Conservation (phyloP, 495 filamentous ascomycete species). For the Lophium mytilinum region DNA sequence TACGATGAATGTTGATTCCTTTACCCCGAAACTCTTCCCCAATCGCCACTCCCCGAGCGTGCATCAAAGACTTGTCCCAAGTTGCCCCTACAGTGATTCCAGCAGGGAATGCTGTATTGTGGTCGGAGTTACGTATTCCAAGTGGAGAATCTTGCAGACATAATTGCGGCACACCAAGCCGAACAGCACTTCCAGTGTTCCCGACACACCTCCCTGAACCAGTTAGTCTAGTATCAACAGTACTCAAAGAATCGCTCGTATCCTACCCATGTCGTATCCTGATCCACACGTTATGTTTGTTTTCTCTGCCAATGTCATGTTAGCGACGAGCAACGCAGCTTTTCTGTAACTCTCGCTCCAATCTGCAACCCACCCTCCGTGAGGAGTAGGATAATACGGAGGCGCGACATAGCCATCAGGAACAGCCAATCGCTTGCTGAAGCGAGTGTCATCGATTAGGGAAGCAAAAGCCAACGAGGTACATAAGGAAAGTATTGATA, state of each 20-base stretch:
- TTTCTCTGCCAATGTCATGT: conserved; percentile 26
- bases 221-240: background rate
- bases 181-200: conserved; percentile 5
- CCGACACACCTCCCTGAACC: conserved; percentile 8
- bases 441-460: background rate
- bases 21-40: conserved; percentile 73
- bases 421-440: conserved; percentile 10
- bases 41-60: conserved; percentile 69
- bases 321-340: conserved; percentile 18
- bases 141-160: conserved; percentile 24
- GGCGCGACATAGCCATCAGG: conserved; percentile 23
- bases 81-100: conserved; percentile 78
- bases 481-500: background rate
- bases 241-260: conserved; percentile 3
- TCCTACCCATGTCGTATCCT: conserved; percentile 20
- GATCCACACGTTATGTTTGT: conserved; percentile 21
- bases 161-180: conserved; percentile 2
- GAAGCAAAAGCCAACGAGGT: conserved; percentile 3
- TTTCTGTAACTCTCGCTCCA: conserved; percentile 27
- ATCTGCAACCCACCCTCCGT: conserved; percentile 21
- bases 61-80: conserved; percentile 65
- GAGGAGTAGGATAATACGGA: conserved; percentile 24
- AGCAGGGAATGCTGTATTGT: conserved; percentile 70
- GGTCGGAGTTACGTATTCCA: conserved; percentile 43
- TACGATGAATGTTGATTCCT: conserved; percentile 63